These are phyloP conservation scores for Malassezia equina DNA, from an alignment of 1,284 basidiomycete genomes.

Conservation along the genomic window DNA sequence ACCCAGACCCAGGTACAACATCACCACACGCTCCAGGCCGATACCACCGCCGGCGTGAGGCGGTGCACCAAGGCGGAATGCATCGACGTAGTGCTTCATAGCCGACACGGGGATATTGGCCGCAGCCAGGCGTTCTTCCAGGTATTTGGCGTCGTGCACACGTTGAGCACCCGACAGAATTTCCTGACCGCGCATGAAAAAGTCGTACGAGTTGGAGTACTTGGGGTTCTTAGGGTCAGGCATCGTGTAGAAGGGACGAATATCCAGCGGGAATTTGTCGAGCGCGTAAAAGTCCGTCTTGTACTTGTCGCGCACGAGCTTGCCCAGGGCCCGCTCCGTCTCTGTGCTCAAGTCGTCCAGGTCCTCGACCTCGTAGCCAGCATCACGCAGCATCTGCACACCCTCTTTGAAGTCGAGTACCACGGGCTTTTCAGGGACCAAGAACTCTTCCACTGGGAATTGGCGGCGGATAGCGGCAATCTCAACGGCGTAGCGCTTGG, in stretches of 20 bases:
- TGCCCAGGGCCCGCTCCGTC: slow-evolving; percentile 39
- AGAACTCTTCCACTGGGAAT: slow-evolving; percentile 62
- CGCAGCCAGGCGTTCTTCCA: slow-evolving; percentile 69
- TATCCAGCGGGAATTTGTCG: slow-evolving; percentile 45
- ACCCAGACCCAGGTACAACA: slow-evolving; percentile 62
- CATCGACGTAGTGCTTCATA: slow-evolving; percentile 85
- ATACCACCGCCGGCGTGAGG: slow-evolving; percentile 60
- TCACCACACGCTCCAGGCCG: slow-evolving; percentile 80
- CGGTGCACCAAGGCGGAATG: slow-evolving; percentile 83
- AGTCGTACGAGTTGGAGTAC: slow-evolving; percentile 96
- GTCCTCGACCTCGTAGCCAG: slow-evolving; percentile 39
- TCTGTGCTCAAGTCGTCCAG: slow-evolving; percentile 45
- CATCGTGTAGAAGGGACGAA: slow-evolving; percentile 49
- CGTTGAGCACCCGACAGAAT: slow-evolving; percentile 95
- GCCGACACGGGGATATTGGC: slow-evolving; percentile 67
- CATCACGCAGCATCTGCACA: slow-evolving; percentile 39
- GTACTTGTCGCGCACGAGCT: slow-evolving; percentile 44
- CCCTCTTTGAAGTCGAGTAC: slow-evolving; percentile 41
- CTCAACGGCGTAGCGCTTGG: slow-evolving; percentile 63
- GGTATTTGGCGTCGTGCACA: slow-evolving; percentile 76
- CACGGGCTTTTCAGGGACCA: slow-evolving; percentile 42
- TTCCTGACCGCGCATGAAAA: slow-evolving; percentile 99
- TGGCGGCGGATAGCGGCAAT: slow-evolving; percentile 73
- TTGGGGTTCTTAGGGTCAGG: slow-evolving; percentile 37
- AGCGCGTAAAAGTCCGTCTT: slow-evolving; percentile 47